Evolutionary conservation across 2,329 filamentous ascomycete species (phyloP), one percentile per base, ranked within the genome.

Genomic region (Cryoendolithus antarcticus): DNA sequence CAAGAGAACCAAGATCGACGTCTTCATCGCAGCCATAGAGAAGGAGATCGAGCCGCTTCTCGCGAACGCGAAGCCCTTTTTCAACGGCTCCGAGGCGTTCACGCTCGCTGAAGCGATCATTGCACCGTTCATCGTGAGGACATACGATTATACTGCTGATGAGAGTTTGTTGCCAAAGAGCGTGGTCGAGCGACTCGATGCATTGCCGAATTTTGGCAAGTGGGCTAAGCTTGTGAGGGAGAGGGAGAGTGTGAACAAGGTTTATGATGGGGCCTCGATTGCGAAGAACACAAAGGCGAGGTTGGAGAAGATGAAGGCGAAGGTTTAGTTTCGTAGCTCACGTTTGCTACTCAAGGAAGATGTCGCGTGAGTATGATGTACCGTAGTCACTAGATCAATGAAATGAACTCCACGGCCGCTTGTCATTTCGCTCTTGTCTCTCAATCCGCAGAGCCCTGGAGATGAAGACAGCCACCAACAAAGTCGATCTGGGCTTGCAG

Each of bases 41-140:
- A 83, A 80, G 62, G 81, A 89, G 52, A 62, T 91, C 40, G 84
- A 88, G 61, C 82, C 82, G 1, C 61, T 85, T 28, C 63, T 93
- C 15, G 54, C 57, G 6, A 59, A 63, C 38, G 62, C 63, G 6
- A 44, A 30, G 4, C 66, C 65, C 0, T 69, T 66, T 48, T 68
- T 68, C 41, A 63, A 61, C 0, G 65, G 65, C 0, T 64, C 59
- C 38, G 48, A 55, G 9, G 57, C 60, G 53, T 54, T 86, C 31
- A 88, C 82, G 0, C 59, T 86, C 28, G 84, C 77, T 8, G 84
- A 91, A 72, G 82, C 83, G 21, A 37, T 24, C 4, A 32, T 21
- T 29, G 81, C 75, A 0, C 77, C 81, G 0, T 86, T 86, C 55
- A 53, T 83, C 7, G 53, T 86, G 12, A 70, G 82, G 2, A 55